Base-by-base conservation (phyloP, 176 grass and related monocot species). In the Eremochloa ophiuroides region DNA sequence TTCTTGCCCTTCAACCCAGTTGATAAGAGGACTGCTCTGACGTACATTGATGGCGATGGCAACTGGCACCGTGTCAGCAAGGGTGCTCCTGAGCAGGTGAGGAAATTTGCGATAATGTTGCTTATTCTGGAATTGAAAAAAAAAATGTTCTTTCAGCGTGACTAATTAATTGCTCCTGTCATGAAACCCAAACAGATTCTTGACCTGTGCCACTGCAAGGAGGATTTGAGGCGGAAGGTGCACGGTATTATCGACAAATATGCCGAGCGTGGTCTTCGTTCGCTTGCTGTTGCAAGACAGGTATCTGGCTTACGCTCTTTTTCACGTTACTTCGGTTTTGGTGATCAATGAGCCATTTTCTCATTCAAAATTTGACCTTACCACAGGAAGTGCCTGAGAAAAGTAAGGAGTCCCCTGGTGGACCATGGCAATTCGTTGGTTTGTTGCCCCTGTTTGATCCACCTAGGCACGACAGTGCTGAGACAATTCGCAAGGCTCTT, bases 1-100 rank as follows among this genome's bases (percentile, higher is more conserved):
- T 99, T 99, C 87, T 83, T 99, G 53, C 97, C 97, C 69, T 99
- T 99, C 89, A 99, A 99, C 89, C 97, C 97, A 1, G 93, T 95
- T 17, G 97, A 99, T 83, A 99, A 99, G 87, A 93, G 97, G 86
- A 99, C 97, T 17, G 97, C 97, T 75, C 80, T 99, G 60, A 99
- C 97, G 4, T 99, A 99, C 83, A 81, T 99, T 1, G 97, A 99
- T 80, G 83, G 38, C 0, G 56, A 93, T 11, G 91, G 85, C 40
- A 88, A 91, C 79, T 99, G 97, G 97, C 97, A 99, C 46, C 93
- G 97, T 82, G 93, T 62, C 73, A 99, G 97, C 84, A 99, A 99
- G 79, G 97, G 97, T 74, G 97, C 97, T 60, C 97, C 97, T 42
- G 97, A 99, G 80, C 96, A 98, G 92, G 95, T 94, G 65, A 63